Evolutionary conservation across 31 red algal genomes (phyloP).

Genomic region (Odonthalia washingtoniensis): DNA sequence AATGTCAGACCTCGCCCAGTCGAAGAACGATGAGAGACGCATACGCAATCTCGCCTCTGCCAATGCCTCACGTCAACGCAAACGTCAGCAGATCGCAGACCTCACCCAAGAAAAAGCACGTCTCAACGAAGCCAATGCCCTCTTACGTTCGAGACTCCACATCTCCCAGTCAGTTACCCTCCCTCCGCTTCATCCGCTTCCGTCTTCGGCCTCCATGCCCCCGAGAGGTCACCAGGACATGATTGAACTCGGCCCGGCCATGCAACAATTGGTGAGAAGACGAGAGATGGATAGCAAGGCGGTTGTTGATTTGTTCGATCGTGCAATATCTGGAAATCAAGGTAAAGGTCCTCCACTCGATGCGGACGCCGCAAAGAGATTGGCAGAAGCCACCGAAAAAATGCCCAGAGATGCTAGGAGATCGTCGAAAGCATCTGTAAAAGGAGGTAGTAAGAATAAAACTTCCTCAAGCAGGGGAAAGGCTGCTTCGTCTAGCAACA

Average conservation of each 20-base stretch:
- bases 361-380: constrained; percentile 44
- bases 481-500: background rate
- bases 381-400: constrained; percentile 11
- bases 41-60: constrained; percentile 66
- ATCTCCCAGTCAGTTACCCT: constrained; percentile 37
- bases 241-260: constrained; percentile 47
- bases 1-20: constrained; percentile 9
- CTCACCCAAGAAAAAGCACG: constrained; percentile 65
- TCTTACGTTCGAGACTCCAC: constrained; percentile 48
- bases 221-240: constrained; percentile 3
- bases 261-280: constrained; percentile 42
- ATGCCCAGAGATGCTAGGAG: constrained; percentile 38
- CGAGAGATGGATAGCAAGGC: constrained; percentile 53
- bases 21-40: constrained; percentile 57
- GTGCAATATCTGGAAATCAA: constrained; percentile 39
- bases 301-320: constrained; percentile 61
- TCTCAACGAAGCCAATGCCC: constrained; percentile 57
- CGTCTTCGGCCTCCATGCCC: background rate
- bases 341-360: constrained; percentile 61
- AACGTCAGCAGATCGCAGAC: constrained; percentile 49
- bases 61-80: constrained; percentile 62
- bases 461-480: background rate
- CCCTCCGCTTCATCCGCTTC: constrained; percentile 22
- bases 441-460: background rate
- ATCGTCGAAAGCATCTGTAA: background rate